Percentiles rank a stretch among this genome's conserved stretches.
These are phyloP conservation scores for Yamadazyma aaseri DNA, from an alignment of 1,139 yeast genomes.

Conservation along the genomic window DNA sequence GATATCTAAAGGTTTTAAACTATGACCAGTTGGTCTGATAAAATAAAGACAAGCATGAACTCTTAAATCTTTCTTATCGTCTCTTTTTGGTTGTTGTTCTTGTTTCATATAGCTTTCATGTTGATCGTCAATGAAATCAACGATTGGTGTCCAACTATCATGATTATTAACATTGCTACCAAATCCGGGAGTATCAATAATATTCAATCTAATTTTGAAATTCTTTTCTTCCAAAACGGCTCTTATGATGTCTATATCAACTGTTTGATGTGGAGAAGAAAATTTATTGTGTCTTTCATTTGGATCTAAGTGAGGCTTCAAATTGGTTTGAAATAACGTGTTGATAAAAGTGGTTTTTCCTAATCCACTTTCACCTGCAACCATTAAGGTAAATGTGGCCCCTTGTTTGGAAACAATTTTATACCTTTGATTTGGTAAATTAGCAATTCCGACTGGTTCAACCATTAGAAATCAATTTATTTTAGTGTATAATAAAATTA, in stretches of 20 bases:
- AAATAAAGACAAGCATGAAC: conserved; percentile 96
- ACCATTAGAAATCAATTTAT: conserved; percentile 24
- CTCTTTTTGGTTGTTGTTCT: conserved; percentile 89
- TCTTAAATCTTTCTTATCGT: conserved; percentile 71
- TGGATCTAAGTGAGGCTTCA: conserved; percentile 65
- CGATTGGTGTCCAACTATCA: conserved; percentile 90
- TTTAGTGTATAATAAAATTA: not conserved
- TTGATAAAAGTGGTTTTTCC: conserved; percentile 94
- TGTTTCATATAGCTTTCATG: conserved; percentile 94
- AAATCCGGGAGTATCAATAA: conserved; percentile 96
- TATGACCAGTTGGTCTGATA: conserved; percentile 94
- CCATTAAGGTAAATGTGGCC: conserved; percentile 87
- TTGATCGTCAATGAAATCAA: conserved; percentile 95
- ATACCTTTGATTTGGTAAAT: conserved; percentile 92
- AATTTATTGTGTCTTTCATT: conserved; percentile 68
- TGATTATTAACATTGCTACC: conserved; percentile 94
- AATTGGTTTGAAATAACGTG: conserved; percentile 78
- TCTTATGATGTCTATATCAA: conserved; percentile 84
- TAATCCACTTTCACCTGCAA: conserved; percentile 93
- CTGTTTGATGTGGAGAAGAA: conserved; percentile 69
- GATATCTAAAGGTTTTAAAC: conserved; percentile 89
- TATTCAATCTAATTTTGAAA: conserved; percentile 79
- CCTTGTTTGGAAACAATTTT: conserved; percentile 88
- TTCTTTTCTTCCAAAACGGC: conserved; percentile 93
- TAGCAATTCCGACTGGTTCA: conserved; percentile 78